A percentile compares a stretch with the other conserved stretches of the same genome.
Evolutionary conservation across 2,329 filamentous ascomycete species (phyloP).

Genomic region (Diaporthe citri): DNA sequence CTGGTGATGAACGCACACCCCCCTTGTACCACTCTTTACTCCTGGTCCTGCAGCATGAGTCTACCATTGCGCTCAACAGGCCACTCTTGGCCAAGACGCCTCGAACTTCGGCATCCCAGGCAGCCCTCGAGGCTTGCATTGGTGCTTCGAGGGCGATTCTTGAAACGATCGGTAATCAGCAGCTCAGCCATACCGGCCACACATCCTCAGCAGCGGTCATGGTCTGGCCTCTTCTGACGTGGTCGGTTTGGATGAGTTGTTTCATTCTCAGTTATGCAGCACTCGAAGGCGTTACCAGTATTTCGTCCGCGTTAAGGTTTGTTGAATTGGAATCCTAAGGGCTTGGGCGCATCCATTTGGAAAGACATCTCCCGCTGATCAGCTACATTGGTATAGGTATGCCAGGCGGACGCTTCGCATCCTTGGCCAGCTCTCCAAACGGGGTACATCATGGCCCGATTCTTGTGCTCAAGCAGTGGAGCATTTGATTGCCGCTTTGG

Average conservation of each 20-base stretch:
- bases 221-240: constrained; percentile 43
- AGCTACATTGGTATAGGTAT: constrained; percentile 32
- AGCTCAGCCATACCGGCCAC: neutral
- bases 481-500: constrained; percentile 39
- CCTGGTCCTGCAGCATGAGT: constrained; percentile 41
- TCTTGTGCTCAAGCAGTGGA: constrained; percentile 40
- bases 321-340: neutral
- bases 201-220: constrained; percentile 23
- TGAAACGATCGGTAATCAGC: constrained; percentile 34
- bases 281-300: constrained; percentile 41
- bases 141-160: constrained; percentile 41
- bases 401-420: constrained; percentile 40
- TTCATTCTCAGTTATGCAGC: constrained; percentile 43
- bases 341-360: neutral
- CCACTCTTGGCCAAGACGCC: constrained; percentile 41
- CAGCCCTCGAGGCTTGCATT: constrained; percentile 43
- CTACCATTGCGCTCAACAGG: constrained; percentile 41
- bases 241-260: constrained; percentile 44
- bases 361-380: neutral
- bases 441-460: constrained; percentile 42
- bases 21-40: constrained; percentile 36
- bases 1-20: neutral
- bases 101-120: constrained; percentile 41
- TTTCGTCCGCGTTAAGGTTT: constrained; percentile 39
- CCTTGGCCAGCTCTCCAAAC: constrained; percentile 38